Conservation (phyloP, 2,329 filamentous ascomycete species). For the Alternaria triticina region DNA sequence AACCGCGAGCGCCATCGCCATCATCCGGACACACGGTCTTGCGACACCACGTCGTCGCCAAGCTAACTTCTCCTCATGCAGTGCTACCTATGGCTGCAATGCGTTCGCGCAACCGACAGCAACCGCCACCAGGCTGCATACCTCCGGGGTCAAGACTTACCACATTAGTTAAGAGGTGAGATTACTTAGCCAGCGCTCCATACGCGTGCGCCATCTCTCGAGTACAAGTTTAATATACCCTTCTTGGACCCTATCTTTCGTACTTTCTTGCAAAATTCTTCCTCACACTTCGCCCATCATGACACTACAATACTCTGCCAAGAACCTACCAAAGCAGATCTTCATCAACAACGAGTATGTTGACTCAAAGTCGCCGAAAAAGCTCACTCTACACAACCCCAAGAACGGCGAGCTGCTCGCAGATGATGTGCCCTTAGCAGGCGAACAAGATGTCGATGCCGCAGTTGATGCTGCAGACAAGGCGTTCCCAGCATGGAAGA, state of each 20-base stretch:
- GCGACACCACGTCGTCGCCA: background rate
- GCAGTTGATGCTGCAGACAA: constrained; percentile 58
- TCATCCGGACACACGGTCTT: constrained; percentile 14
- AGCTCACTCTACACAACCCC: constrained; percentile 58
- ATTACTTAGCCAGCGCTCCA: background rate
- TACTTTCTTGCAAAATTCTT: background rate
- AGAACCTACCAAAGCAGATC: constrained; percentile 49
- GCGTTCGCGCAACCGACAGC: constrained; percentile 3
- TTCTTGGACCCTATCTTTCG: background rate
- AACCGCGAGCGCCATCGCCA: constrained; percentile 23
- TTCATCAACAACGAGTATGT: constrained; percentile 51
- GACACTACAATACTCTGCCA: constrained; percentile 42
- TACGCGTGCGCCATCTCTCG: background rate
- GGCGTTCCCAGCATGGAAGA: constrained; percentile 55
- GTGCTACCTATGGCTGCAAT: background rate
- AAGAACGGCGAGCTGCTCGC: constrained; percentile 58
- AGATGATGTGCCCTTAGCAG: constrained; percentile 56
- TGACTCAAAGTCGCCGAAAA: constrained; percentile 50
- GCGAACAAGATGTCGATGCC: constrained; percentile 53
- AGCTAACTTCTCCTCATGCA: background rate
- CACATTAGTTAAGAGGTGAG: constrained; percentile 1
- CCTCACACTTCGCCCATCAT: constrained; percentile 15
- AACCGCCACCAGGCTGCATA: background rate
- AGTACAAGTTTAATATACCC: constrained; percentile 14
- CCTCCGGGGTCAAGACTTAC: constrained; percentile 14